Evolutionary conservation across 352 stramenopile genomes (phyloP).

Genomic region (Pythium periplocum): DNA sequence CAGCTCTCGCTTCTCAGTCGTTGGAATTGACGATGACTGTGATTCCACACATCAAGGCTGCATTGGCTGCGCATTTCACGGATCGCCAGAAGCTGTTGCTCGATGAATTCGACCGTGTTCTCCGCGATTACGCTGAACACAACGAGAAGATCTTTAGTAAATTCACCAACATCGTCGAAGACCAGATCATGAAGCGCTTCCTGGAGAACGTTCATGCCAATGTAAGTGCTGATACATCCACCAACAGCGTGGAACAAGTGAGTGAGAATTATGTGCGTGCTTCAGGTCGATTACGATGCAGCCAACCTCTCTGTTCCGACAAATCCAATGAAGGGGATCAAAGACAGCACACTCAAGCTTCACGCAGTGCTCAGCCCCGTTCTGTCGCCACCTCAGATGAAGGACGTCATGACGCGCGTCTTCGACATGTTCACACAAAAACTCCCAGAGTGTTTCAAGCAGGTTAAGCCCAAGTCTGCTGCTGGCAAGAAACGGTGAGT

Average conservation of each 20-base stretch:
- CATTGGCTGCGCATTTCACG: constrained; percentile 93
- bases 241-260: no score
- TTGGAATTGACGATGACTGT: constrained; percentile 92
- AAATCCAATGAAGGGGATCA: constrained; percentile 91
- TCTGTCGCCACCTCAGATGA: constrained; percentile 92
- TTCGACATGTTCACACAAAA: constrained; percentile 88
- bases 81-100: constrained; percentile 95
- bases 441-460: constrained; percentile 86
- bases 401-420: constrained; percentile 92
- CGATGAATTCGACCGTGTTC: constrained; percentile 93
- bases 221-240: constrained; percentile 14
- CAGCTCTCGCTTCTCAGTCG: constrained; percentile 93
- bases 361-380: constrained; percentile 92
- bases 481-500: constrained; percentile 67
- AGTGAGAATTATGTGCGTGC: constrained; percentile 11
- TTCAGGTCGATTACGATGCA: constrained; percentile 64
- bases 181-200: constrained; percentile 93
- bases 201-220: constrained; percentile 73
- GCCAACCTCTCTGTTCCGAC: constrained; percentile 48
- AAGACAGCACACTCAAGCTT: constrained; percentile 93
- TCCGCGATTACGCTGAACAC: constrained; percentile 94
- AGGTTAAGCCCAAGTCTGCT: constrained; percentile 66
- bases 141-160: constrained; percentile 97
- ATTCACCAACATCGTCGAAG: constrained; percentile 96
- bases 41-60: constrained; percentile 93